These are phyloP conservation scores for Daldinia childiae DNA, from an alignment of 495 filamentous ascomycete species.

Conservation along the genomic window DNA sequence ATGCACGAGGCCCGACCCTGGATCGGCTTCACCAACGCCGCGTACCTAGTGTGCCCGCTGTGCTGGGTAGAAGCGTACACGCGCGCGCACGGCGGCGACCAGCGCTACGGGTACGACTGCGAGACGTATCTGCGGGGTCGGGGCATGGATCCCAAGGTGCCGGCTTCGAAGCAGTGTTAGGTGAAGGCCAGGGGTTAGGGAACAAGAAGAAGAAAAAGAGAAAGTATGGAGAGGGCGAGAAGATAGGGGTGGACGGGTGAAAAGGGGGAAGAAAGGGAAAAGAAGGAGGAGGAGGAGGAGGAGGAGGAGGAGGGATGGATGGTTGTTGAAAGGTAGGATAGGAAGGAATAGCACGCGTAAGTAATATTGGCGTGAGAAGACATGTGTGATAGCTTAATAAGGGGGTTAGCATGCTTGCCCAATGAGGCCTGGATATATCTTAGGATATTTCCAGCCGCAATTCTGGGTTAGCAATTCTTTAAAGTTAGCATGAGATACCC, in stretches of 20 bases:
- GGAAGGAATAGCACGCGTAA: too few relatives aligned
- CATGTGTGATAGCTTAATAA: not conserved
- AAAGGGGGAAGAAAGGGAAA: not conserved
- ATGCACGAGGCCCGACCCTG: constrained; percentile 12
- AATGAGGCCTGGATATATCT: not conserved
- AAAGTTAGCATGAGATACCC: not conserved
- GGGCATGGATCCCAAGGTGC: constrained; percentile 23
- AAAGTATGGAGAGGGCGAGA: not conserved
- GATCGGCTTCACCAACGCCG: constrained; percentile 20
- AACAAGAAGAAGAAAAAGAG: too few relatives aligned
- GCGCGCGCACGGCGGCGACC: constrained; percentile 16
- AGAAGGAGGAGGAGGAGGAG: too few relatives aligned
- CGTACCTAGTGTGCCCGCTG: constrained; percentile 23
- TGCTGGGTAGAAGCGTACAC: constrained; percentile 36
- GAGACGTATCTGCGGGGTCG: not conserved
- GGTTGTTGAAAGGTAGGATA: too few relatives aligned
- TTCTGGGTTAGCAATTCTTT: not conserved
- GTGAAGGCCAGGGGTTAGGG: too few relatives aligned
- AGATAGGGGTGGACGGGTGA: not conserved
- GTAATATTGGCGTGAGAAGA: not conserved
- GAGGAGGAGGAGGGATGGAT: too few relatives aligned
- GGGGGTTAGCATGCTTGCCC: not conserved
- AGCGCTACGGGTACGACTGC: constrained; percentile 13
- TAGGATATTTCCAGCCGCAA: too few relatives aligned
- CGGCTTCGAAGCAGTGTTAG: constrained; percentile 26